Base-by-base conservation (phyloP, 1,284 basidiomycete genomes). In the Apiotrichum gamsii region DNA sequence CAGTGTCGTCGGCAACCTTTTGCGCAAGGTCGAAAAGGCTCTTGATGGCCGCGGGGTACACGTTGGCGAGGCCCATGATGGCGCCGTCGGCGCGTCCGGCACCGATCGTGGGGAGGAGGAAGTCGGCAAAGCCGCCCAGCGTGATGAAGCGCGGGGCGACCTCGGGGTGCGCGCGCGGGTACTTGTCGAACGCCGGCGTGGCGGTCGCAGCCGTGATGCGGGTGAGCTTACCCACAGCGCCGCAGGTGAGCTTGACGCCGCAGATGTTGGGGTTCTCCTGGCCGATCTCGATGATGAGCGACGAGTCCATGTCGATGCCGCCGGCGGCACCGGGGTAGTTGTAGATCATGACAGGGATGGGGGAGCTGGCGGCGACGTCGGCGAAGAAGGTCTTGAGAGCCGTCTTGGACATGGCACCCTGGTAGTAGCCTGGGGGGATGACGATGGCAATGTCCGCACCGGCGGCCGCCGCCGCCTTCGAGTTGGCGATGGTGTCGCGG, bases 241-340 rank as follows among this genome's bases (percentile, higher is more conserved):
- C 88, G 63, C 90, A 93, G 24, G 88, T 91, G 57, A 91, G 78
- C 72, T 93, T 94, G 51, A 90, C 83, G 25, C 90, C 90, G 62
- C 80, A 83, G 45, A 75, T 72, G 65, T 76, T 76, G 51, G 67
- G 53, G 21, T 70, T 72, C 45, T 61, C 80, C 20, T 68, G 69
- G 3, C 87, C 87, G 43, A 94, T 80, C 58, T 89, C 84, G 16
- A 79, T 79, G 61, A 94, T 83, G 35, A 88, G 72, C 67, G 91
- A 87, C 11, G 87, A 89, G 72, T 90, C 85, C 54, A 93, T 70
- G 72, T 93, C 86, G 59, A 90, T 84, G 11, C 88, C 84, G 18
- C 87, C 82, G 54, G 83, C 80, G 2, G 87, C 87, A 33, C 82
- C 86, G 60, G 88, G 88, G 74, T 82, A 93, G 67, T 93, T 94